A percentile compares a stretch with the other conserved stretches of the same genome.
Conservation (phyloP, 192 early-diverging fungal species). For the Coemansia reversa region DNA sequence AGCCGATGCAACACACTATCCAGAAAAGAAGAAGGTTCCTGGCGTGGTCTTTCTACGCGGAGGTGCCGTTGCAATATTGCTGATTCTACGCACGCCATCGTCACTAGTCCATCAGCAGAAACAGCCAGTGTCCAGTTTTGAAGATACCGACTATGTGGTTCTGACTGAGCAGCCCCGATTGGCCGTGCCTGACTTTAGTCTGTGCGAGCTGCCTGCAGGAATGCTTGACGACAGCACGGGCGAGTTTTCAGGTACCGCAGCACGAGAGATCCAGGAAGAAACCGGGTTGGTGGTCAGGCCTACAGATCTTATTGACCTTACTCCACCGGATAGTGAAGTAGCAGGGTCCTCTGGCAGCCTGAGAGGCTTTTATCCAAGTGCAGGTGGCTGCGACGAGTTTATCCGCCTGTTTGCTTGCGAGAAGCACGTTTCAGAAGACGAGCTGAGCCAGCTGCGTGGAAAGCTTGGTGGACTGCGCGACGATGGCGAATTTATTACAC, state of each 20-base stretch:
- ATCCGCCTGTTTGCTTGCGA: slow-evolving; percentile 68
- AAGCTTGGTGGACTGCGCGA: slow-evolving; percentile 67
- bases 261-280: slow-evolving; percentile 79
- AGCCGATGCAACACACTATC: slow-evolving; percentile 51
- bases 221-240: slow-evolving; percentile 75
- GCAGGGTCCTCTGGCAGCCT: slow-evolving; percentile 4
- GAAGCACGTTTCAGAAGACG: slow-evolving; percentile 53
- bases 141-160: slow-evolving; percentile 57
- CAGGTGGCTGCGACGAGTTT: slow-evolving; percentile 82
- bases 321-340: slow-evolving; percentile 24
- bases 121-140: slow-evolving; percentile 6
- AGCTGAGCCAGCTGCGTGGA: slow-evolving; percentile 63
- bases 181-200: slow-evolving; percentile 59
- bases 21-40: slow-evolving; percentile 59
- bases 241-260: slow-evolving; percentile 73
- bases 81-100: slow-evolving; percentile 56
- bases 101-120: not conserved
- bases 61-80: slow-evolving; percentile 67
- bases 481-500: slow-evolving; percentile 74
- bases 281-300: slow-evolving; percentile 67
- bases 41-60: slow-evolving; percentile 84
- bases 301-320: slow-evolving; percentile 64
- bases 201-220: slow-evolving; percentile 79
- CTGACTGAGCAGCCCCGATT: slow-evolving; percentile 75
- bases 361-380: slow-evolving; percentile 69